Evolutionary conservation across 306 rosid species (phyloP).

Genomic region (Bauhinia variegata): DNA sequence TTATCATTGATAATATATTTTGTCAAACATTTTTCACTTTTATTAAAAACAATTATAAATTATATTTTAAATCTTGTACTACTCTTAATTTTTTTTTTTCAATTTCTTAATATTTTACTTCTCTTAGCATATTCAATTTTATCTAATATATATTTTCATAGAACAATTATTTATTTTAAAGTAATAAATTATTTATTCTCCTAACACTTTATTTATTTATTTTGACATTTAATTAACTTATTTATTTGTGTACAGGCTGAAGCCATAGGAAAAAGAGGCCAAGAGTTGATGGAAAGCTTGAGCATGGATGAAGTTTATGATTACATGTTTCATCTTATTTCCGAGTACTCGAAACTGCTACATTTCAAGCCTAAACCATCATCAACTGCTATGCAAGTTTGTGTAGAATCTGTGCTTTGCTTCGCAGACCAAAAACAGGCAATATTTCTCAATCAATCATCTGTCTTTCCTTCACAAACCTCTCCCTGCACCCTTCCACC

Average conservation of each 20-base stretch:
- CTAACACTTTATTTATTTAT: no score
- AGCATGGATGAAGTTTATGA: conserved; percentile 76
- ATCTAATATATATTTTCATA: no score
- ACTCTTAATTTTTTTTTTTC: no score
- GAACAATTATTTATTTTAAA: no score
- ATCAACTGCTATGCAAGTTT: conserved; percentile 58
- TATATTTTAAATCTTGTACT: no score
- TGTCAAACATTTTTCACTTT: no score
- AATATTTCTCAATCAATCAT: conserved; percentile 53
- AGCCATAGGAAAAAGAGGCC: conserved; percentile 73
- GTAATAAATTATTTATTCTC: no score
- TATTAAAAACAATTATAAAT: no score
- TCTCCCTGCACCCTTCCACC: conserved; percentile 70
- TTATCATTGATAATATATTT: no score
- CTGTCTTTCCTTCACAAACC: conserved; percentile 43
- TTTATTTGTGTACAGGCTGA: conserved; percentile 55
- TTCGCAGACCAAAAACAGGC: conserved; percentile 69
- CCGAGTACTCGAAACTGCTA: conserved; percentile 78
- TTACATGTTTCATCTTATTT: conserved; percentile 90
- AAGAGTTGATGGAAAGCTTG: conserved; percentile 73
- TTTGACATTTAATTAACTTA: no score
- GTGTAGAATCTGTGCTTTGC: conserved; percentile 78
- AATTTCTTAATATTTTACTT: no score
- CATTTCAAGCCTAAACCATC: conserved; percentile 71
- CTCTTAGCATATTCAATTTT: no score